Evolutionary conservation across 2,329 filamentous ascomycete genomes (phyloP).

Genomic region (Aspergillus awamori): DNA sequence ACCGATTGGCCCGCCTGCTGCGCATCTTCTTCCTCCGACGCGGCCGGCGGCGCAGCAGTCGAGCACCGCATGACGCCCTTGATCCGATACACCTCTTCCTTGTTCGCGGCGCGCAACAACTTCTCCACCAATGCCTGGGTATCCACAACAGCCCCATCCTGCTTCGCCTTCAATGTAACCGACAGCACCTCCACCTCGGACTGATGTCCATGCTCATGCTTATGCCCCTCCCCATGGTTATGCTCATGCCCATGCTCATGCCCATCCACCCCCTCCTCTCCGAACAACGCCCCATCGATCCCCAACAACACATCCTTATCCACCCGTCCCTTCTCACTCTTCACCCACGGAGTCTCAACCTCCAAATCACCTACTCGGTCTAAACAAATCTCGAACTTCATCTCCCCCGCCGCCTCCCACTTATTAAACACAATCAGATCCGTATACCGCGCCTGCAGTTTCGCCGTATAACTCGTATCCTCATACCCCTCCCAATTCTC

Average conservation of each 20-base stretch:
- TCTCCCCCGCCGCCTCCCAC: slow-evolving; percentile 77
- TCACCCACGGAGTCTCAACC: slow-evolving; percentile 78
- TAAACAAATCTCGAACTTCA: slow-evolving; percentile 73
- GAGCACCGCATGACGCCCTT: slow-evolving; percentile 67
- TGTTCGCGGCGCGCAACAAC: slow-evolving; percentile 73
- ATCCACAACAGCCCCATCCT: slow-evolving; percentile 52
- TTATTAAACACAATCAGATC: slow-evolving; percentile 93
- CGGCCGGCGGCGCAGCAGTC: slow-evolving; percentile 46
- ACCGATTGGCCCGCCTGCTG: slow-evolving; percentile 14
- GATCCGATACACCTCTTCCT: slow-evolving; percentile 94
- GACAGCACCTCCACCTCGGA: slow-evolving; percentile 90
- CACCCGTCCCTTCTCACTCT: slow-evolving; percentile 79
- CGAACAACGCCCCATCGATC: slow-evolving; percentile 74
- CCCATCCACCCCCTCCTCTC: slow-evolving; percentile 42
- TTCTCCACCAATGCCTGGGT: slow-evolving; percentile 65
- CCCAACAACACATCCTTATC: slow-evolving; percentile 80
- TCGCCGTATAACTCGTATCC: slow-evolving; percentile 85
- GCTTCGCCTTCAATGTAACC: slow-evolving; percentile 63
- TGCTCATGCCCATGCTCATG: slow-evolving; percentile 42
- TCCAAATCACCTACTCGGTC: slow-evolving; percentile 81
- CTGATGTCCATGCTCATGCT: slow-evolving; percentile 60
- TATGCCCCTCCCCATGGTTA: slow-evolving; percentile 31
- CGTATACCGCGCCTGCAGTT: slow-evolving; percentile 84
- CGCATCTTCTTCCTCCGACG: slow-evolving; percentile 47
- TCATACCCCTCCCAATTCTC: slow-evolving; percentile 96